A percentile compares a stretch with the other conserved stretches of the same genome.
phyloP scores from a whole-genome alignment of 176 grass and related monocot species.

The Urochloa ruziziensis region DNA sequence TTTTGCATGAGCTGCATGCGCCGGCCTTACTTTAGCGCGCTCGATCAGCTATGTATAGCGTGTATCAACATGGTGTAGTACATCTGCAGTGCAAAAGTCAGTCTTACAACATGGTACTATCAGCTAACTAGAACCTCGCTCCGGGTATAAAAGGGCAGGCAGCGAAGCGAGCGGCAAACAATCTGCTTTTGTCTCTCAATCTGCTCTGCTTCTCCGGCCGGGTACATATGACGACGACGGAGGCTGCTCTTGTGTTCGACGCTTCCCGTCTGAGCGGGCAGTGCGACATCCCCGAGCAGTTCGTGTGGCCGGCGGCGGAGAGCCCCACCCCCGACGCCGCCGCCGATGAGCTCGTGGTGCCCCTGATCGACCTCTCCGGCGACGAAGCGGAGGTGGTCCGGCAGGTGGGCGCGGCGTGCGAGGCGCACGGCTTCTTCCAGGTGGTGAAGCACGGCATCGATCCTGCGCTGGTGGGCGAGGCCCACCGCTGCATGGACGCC shows the following conservation, averaged over 20 bases:
- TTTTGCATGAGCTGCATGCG: too few species aligned
- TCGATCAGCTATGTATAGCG: too few species aligned
- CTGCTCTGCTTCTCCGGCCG: too few species aligned
- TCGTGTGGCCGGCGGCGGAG: conserved; percentile 77
- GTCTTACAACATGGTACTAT: too few species aligned
- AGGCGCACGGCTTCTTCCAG: conserved; percentile 87
- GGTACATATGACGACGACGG: too few species aligned
- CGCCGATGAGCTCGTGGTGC: conserved; percentile 55
- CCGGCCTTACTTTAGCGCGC: too few species aligned
- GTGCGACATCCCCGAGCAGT: conserved; percentile 66
- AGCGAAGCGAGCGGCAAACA: too few species aligned
- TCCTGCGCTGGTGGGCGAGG: conserved; percentile 43
- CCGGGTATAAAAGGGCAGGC: too few species aligned
- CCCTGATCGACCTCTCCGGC: conserved; percentile 73
- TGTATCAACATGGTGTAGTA: too few species aligned
- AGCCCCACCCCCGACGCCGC: conserved; percentile 55
- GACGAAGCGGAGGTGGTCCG: conserved; percentile 32
- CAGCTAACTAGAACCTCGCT: too few species aligned
- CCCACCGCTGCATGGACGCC: conserved; percentile 64
- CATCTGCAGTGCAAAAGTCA: too few species aligned
- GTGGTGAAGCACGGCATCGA: conserved; percentile 87
- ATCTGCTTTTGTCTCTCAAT: too few species aligned
- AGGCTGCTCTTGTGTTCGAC: conserved; percentile 69
- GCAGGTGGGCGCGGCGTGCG: conserved; percentile 53
- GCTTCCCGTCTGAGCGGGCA: conserved; percentile 44